These are phyloP conservation scores for Euphorbia tirucalli DNA, from an alignment of 345 rosid species.

Conservation along the genomic window DNA sequence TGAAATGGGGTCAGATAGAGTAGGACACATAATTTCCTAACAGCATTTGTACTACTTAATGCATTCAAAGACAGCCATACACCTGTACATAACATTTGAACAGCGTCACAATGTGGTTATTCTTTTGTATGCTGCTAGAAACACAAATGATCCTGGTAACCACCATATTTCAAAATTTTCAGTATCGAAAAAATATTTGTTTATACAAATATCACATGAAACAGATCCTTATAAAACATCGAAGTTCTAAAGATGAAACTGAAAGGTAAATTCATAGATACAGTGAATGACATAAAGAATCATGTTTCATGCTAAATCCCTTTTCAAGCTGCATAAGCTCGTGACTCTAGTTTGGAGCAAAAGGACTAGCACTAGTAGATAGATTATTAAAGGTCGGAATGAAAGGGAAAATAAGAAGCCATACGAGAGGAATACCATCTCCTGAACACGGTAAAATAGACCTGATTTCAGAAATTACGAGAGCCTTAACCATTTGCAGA, in stretches of 20 bases:
- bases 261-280: background rate
- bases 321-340: background rate
- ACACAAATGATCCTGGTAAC: background rate
- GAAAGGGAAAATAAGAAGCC: background rate
- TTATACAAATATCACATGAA: background rate
- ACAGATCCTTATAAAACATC: background rate
- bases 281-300: background rate
- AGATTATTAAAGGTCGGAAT: background rate
- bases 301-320: background rate
- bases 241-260: background rate
- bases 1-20: no score
- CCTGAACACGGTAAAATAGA: background rate
- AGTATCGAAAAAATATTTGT: background rate
- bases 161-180: background rate
- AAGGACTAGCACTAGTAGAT: background rate
- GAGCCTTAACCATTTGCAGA: constrained; percentile 3
- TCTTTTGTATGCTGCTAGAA: no score
- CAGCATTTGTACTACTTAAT: background rate
- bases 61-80: background rate
- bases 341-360: background rate
- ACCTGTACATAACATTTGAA: constrained; percentile 1
- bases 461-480: background rate
- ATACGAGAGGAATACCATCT: background rate
- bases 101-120: background rate
- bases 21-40: background rate